Conservation (phyloP, 495 filamentous ascomycete species). For the Penicillium pancosmium region DNA sequence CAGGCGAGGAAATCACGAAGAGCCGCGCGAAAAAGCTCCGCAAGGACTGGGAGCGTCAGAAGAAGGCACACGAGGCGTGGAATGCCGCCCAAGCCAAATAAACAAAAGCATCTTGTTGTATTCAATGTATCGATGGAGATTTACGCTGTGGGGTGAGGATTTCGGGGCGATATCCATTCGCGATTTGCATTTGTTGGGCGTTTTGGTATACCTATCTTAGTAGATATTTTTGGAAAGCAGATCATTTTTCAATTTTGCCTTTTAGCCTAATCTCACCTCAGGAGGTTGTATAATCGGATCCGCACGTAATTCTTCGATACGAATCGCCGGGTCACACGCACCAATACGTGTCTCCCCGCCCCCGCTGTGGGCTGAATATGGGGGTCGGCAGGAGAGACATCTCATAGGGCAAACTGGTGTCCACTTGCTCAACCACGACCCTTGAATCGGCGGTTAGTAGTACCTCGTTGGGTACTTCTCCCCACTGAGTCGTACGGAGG, state of each 20-base stretch:
- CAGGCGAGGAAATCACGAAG: constrained; percentile 83
- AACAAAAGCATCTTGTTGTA: constrained; percentile 10
- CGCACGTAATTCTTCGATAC: too few species aligned
- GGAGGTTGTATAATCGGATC: background rate
- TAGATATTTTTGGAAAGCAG: background rate
- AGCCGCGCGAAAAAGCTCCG: constrained; percentile 76
- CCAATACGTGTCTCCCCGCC: background rate
- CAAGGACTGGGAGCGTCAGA: constrained; percentile 94
- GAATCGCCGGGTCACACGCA: background rate
- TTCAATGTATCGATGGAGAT: background rate
- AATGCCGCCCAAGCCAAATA: constrained; percentile 41
- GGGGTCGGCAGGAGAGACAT: background rate
- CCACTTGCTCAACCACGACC: too few species aligned
- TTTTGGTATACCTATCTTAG: constrained; percentile 2
- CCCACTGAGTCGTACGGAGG: background rate
- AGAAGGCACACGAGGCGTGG: constrained; percentile 78
- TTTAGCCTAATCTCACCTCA: background rate
- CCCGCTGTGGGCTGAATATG: background rate
- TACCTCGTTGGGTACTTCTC: background rate
- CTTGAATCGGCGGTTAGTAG: background rate
- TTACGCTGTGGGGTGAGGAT: background rate
- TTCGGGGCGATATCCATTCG: background rate
- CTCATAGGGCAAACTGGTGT: too few species aligned
- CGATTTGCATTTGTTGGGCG: constrained; percentile 2
- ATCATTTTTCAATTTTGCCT: background rate